Percentiles rank a stretch among this genome's conserved stretches.
Evolutionary conservation across 768 basidiomycete genomes (phyloP).

Genomic region (Tylopilus subfusipes): DNA sequence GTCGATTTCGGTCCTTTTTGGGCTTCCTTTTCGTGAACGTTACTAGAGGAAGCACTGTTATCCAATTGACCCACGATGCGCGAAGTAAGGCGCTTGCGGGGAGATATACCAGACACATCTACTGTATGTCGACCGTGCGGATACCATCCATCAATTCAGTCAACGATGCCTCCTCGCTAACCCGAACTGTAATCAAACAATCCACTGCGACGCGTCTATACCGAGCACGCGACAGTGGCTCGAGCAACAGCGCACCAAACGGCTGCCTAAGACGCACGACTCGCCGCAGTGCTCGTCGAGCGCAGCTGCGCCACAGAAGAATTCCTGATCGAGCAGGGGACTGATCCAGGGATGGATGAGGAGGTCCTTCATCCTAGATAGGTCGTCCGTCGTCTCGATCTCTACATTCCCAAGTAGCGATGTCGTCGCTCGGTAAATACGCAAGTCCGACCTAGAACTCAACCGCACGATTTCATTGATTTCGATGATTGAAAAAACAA

Average conservation of each 20-base stretch:
- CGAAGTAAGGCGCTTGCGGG: too few species aligned
- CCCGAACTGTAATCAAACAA: background rate
- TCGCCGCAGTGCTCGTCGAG: background rate
- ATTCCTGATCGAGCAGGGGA: conserved; percentile 4
- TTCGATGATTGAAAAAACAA: background rate
- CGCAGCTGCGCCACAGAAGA: background rate
- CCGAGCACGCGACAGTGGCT: background rate
- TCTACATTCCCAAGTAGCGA: background rate
- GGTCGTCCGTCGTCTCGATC: conserved; percentile 3
- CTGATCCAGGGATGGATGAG: conserved; percentile 17
- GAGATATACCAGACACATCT: background rate
- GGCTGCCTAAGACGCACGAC: too few species aligned
- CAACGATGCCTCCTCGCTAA: background rate
- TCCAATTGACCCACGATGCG: too few species aligned
- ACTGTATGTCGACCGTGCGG: background rate
- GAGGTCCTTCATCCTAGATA: background rate
- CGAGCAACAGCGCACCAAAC: too few species aligned
- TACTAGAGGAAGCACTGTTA: too few species aligned
- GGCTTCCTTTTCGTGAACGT: too few species aligned
- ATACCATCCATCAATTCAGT: background rate
- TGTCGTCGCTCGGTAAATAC: conserved; percentile 2
- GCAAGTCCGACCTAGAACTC: too few species aligned
- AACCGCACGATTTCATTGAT: background rate
- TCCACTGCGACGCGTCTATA: conserved; percentile 14
- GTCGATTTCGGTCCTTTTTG: too few species aligned